These are phyloP conservation scores for Clarireedia homoeocarpa DNA, from an alignment of 2,329 filamentous ascomycete genomes.

Conservation along the genomic window DNA sequence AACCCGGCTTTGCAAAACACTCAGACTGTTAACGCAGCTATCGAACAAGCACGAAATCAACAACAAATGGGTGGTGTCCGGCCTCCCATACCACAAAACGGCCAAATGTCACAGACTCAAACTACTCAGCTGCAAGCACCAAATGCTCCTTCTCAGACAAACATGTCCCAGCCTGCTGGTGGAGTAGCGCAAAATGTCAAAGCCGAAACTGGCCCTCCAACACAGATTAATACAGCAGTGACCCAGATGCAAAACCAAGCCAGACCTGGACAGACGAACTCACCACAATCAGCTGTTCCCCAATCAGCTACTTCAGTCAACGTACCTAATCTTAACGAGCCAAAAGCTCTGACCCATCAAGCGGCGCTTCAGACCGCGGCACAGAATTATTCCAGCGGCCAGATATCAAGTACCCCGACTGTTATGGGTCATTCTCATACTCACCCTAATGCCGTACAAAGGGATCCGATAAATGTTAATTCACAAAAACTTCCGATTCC, in stretches of 20 bases:
- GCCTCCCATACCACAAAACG: conserved; percentile 21
- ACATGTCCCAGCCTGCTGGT: conserved; percentile 14
- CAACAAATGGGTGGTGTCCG: conserved; percentile 26
- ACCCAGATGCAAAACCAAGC: conserved; percentile 20
- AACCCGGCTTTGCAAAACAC: conserved; percentile 27
- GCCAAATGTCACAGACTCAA: conserved; percentile 9
- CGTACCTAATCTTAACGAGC: conserved; percentile 14
- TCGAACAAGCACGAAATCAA: conserved; percentile 29
- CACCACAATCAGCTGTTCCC: conserved; percentile 27
- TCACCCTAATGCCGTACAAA: conserved; percentile 17
- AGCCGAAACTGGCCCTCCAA: conserved; percentile 19
- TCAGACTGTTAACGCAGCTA: conserved; percentile 29
- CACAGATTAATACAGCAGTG: conserved; percentile 26
- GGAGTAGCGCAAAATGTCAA: conserved; percentile 22
- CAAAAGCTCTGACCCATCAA: conserved; percentile 26
- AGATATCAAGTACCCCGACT: conserved; percentile 17
- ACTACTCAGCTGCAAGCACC: conserved; percentile 15
- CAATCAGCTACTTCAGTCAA: conserved; percentile 24
- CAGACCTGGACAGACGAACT: conserved; percentile 23
- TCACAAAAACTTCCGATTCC: conserved; percentile 35
- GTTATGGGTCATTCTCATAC: conserved; percentile 29
- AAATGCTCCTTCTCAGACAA: conserved; percentile 14
- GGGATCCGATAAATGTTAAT: conserved; percentile 22
- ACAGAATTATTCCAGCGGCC: conserved; percentile 28
- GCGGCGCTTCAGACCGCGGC: conserved; percentile 27